These are phyloP conservation scores for Xylaria sp. DNA, from an alignment of 2,329 filamentous ascomycete genomes.

Conservation along the genomic window DNA sequence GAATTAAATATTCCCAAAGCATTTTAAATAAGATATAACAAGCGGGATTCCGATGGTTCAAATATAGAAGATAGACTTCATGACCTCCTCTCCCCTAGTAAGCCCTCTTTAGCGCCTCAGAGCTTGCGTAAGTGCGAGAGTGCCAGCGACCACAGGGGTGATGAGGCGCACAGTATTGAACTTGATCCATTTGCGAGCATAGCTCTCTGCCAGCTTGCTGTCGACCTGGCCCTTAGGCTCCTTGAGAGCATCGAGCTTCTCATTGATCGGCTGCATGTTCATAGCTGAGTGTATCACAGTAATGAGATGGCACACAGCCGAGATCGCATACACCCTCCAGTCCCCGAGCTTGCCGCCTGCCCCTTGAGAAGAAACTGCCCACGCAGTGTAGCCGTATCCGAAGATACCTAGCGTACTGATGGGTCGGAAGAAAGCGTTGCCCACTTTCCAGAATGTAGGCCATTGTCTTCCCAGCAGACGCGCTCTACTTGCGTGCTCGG, in stretches of 20 bases:
- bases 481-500: slow-evolving; percentile 49
- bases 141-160: slow-evolving; percentile 44
- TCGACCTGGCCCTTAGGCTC: slow-evolving; percentile 34
- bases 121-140: slow-evolving; percentile 42
- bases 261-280: slow-evolving; percentile 58
- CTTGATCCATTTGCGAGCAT: slow-evolving; percentile 44
- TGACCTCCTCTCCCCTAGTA: background rate
- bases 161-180: slow-evolving; percentile 44
- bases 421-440: slow-evolving; percentile 58
- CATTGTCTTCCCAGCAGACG: slow-evolving; percentile 54
- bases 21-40: no score
- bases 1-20: no score
- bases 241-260: slow-evolving; percentile 50
- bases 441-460: slow-evolving; percentile 56
- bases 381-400: slow-evolving; percentile 53
- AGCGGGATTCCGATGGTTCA: background rate
- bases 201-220: slow-evolving; percentile 40
- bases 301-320: slow-evolving; percentile 51
- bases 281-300: slow-evolving; percentile 55
- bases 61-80: no score
- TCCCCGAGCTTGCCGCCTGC: slow-evolving; percentile 42
- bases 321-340: slow-evolving; percentile 51
- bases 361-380: slow-evolving; percentile 35
- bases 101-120: slow-evolving; percentile 31
- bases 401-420: slow-evolving; percentile 54